These are phyloP conservation scores for Taiozyma sp. DNA, from an alignment of 1,139 yeast species.

Conservation along the genomic window DNA sequence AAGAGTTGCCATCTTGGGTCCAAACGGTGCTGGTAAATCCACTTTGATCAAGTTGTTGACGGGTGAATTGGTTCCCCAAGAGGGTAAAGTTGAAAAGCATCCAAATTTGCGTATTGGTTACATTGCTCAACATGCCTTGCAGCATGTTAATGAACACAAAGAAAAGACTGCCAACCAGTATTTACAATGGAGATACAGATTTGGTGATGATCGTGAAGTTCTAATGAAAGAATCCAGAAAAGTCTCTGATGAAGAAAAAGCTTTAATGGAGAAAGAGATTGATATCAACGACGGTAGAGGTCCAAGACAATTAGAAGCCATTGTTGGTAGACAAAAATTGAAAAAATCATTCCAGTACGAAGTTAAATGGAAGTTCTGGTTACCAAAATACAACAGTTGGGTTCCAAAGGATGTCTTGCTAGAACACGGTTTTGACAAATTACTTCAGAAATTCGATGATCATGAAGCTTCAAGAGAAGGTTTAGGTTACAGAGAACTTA, in stretches of 20 bases:
- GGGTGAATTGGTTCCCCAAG: slow-evolving; percentile 81
- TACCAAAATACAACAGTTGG: slow-evolving; percentile 93
- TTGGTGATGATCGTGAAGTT: slow-evolving; percentile 98
- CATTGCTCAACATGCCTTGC: slow-evolving; percentile 97
- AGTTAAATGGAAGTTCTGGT: slow-evolving; percentile 89
- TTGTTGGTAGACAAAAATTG: slow-evolving; percentile 95
- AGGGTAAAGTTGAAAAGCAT: slow-evolving; percentile 93
- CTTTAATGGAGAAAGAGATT: slow-evolving; percentile 69
- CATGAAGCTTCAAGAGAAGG: slow-evolving; percentile 99
- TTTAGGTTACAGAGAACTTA: slow-evolving; percentile 89
- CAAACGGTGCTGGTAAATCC: slow-evolving; percentile 99
- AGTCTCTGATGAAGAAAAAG: slow-evolving; percentile 77
- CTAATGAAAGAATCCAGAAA: slow-evolving; percentile 89
- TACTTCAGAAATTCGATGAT: slow-evolving; percentile 92
- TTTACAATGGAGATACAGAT: slow-evolving; percentile 95
- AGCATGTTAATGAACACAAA: slow-evolving; percentile 94
- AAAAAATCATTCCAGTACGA: slow-evolving; percentile 97
- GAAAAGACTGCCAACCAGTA: slow-evolving; percentile 98
- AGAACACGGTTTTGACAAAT: slow-evolving; percentile 79
- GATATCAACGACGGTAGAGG: slow-evolving; percentile 88
- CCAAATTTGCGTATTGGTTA: slow-evolving; percentile 97
- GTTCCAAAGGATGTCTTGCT: slow-evolving; percentile 77
- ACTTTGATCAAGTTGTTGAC: slow-evolving; percentile 90
- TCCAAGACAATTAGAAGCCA: slow-evolving; percentile 81
- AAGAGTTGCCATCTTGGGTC: slow-evolving; percentile 94